Conservation (phyloP, 1,284 basidiomycete species). For the Violaceomyces palustris region DNA sequence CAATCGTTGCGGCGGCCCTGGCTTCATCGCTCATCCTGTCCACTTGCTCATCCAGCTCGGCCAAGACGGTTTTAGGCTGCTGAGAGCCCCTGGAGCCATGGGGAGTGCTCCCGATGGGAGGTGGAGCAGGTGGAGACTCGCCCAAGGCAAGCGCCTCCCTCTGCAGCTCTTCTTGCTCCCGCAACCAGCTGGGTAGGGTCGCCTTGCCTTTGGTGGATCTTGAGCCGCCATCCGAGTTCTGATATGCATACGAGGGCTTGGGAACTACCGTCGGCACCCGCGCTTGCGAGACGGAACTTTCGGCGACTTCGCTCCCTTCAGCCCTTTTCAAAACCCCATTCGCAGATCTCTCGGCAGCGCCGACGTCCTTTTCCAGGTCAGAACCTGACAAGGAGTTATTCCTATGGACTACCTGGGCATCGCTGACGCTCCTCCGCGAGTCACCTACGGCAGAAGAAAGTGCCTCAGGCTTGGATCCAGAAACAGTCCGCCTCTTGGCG, state of each 20-base stretch:
- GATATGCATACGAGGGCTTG: conserved; percentile 36
- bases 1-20: conserved; percentile 40
- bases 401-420: too few species aligned
- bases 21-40: conserved; percentile 36
- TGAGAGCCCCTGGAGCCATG: too few species aligned
- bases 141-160: conserved; percentile 32
- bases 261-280: conserved; percentile 35
- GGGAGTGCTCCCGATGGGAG: conserved; percentile 14
- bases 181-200: conserved; percentile 45
- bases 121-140: conserved; percentile 31
- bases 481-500: conserved; percentile 32
- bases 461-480: conserved; percentile 21
- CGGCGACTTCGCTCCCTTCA: too few species aligned
- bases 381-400: too few species aligned
- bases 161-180: conserved; percentile 49
- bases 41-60: conserved; percentile 36
- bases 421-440: too few species aligned
- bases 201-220: conserved; percentile 24
- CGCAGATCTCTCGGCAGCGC: too few species aligned
- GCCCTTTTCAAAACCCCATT: too few species aligned
- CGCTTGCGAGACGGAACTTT: conserved; percentile 6
- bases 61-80: conserved; percentile 32
- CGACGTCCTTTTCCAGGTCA: too few species aligned
- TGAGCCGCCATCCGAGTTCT: conserved; percentile 12
- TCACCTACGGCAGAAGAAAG: too few species aligned